phyloP scores from a whole-genome alignment of 176 grass and related monocot genomes.

The Oryza coarctata region DNA sequence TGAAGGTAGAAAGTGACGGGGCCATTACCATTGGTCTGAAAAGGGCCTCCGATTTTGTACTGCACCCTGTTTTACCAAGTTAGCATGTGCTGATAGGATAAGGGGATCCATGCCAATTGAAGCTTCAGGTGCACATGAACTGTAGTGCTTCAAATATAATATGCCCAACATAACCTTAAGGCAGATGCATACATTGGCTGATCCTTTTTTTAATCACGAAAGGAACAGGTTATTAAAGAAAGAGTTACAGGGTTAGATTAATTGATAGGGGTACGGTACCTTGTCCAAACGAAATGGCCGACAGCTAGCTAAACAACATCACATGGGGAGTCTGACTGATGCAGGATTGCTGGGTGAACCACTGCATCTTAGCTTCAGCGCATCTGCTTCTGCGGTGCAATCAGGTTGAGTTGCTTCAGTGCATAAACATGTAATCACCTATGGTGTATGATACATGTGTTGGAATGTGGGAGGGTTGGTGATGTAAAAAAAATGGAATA shows the following conservation, averaged over 20 bases:
- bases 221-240: not conserved
- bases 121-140: slow-evolving; percentile 24
- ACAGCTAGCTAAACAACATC: not conserved
- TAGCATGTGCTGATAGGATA: not conserved
- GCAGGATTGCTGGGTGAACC: slow-evolving; percentile 14
- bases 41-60: slow-evolving; percentile 12
- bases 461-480: not conserved
- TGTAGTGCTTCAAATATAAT: slow-evolving; percentile 9
- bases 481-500: not conserved
- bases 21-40: slow-evolving; percentile 5
- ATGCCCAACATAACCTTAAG: not conserved
- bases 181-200: not conserved
- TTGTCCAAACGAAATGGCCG: not conserved
- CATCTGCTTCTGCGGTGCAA: not conserved
- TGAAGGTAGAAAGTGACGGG: slow-evolving; percentile 19
- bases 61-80: not conserved
- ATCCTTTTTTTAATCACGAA: not conserved
- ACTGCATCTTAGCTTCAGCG: not conserved
- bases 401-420: not conserved
- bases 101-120: slow-evolving; percentile 38
- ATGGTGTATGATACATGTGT: not conserved
- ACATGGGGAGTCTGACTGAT: slow-evolving; percentile 27
- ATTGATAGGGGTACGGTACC: not conserved
- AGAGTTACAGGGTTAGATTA: not conserved
- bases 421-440: not conserved